Conservation (phyloP, 495 filamentous ascomycete species). For the Pseudevernia furfuracea region DNA sequence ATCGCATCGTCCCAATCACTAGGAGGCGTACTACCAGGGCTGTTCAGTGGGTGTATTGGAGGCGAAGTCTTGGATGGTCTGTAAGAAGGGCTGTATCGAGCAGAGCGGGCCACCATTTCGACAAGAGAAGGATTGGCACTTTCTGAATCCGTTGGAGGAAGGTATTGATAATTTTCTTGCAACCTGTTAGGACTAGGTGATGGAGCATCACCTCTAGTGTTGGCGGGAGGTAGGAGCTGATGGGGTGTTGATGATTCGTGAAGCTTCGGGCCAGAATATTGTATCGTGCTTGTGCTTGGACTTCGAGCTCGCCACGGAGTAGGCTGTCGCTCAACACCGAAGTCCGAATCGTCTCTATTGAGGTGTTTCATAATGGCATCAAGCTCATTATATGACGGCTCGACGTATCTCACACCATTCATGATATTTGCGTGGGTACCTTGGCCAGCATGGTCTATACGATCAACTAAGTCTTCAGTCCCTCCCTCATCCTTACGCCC, state of each 20-base stretch:
- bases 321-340: conserved; percentile 58
- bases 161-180: conserved; percentile 38
- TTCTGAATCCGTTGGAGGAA: conserved; percentile 26
- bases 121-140: conserved; percentile 22
- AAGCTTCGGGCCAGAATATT: conserved; percentile 30
- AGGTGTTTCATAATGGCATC: conserved; percentile 81
- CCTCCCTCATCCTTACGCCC: neutral
- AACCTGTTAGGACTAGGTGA: conserved; percentile 67
- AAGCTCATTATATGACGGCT: conserved; percentile 66
- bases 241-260: conserved; percentile 45
- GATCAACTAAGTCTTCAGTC: conserved; percentile 6
- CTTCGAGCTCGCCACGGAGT: conserved; percentile 29
- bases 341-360: conserved; percentile 59
- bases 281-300: conserved; percentile 29
- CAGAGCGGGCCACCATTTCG: conserved; percentile 21
- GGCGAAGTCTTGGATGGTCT: conserved; percentile 39
- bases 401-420: conserved; percentile 26
- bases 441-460: conserved; percentile 12
- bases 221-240: conserved; percentile 46
- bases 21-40: conserved; percentile 52
- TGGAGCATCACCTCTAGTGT: conserved; percentile 61
- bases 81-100: conserved; percentile 25
- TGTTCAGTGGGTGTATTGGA: conserved; percentile 59
- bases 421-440: conserved; percentile 12
- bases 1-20: conserved; percentile 91